phyloP scores from a whole-genome alignment of 2,329 filamentous ascomycete genomes.

The Trichoderma sp. region DNA sequence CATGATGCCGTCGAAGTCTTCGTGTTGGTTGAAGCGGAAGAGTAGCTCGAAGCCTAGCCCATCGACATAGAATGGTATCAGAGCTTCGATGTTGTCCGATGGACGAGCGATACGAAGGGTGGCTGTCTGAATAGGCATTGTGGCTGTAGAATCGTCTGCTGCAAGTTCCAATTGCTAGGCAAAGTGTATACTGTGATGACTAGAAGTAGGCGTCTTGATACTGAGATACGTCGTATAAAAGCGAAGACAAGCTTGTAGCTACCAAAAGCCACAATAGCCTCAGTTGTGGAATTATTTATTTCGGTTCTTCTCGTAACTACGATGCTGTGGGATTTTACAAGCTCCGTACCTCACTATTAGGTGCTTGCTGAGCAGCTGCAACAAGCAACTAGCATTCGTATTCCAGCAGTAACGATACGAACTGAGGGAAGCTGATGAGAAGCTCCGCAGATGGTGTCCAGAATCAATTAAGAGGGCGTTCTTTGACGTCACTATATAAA shows the following conservation, averaged over 20 bases:
- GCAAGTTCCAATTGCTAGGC: not conserved
- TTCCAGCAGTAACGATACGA: not conserved
- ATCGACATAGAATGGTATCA: constrained; percentile 45
- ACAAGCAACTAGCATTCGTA: not conserved
- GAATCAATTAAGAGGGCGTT: not conserved
- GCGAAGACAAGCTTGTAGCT: not conserved
- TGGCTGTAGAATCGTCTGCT: not conserved
- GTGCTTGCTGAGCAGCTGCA: not conserved
- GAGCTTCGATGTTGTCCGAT: constrained; percentile 38
- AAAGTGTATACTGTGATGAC: not conserved
- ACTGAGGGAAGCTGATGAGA: not conserved
- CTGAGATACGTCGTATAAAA: not conserved
- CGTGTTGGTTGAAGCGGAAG: constrained; percentile 38
- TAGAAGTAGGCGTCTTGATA: not conserved
- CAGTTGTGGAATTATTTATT: not conserved
- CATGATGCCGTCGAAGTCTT: constrained; percentile 45
- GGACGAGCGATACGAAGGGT: constrained; percentile 46
- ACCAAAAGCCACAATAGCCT: not conserved
- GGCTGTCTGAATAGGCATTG: constrained; percentile 27
- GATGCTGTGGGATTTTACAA: not conserved
- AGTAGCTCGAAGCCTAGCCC: constrained; percentile 43
- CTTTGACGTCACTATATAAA: not conserved
- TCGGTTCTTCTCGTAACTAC: constrained; percentile 7
- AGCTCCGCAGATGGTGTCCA: not conserved
- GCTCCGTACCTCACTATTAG: not conserved